Conservation (phyloP, 164 flowering plant genomes). For the Chimonanthus salicifolius region DNA sequence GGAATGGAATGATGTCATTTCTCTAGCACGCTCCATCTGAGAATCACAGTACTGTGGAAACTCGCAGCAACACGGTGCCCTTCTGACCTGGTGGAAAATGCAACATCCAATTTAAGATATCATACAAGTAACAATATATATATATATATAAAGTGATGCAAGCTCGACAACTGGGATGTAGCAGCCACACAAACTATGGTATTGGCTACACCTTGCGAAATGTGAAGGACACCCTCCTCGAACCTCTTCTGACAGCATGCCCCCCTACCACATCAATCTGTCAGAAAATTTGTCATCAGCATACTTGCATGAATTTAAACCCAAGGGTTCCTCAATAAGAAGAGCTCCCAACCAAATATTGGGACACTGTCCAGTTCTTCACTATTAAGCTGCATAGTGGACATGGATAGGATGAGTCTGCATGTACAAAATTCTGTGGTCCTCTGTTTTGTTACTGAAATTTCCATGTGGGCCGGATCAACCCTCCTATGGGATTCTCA, state of each 20-base stretch:
- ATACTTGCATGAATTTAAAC: too few species aligned
- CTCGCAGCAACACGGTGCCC: conserved; percentile 65
- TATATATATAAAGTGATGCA: not conserved
- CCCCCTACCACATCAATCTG: conserved; percentile 77
- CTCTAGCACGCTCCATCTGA: conserved; percentile 20
- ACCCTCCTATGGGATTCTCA: too few species aligned
- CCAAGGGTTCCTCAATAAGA: too few species aligned
- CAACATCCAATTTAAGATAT: not conserved
- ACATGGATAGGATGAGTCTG: too few species aligned
- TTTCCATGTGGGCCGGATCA: too few species aligned
- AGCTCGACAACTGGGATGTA: not conserved
- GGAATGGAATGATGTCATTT: not conserved
- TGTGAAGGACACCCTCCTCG: conserved; percentile 91
- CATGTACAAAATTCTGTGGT: too few species aligned
- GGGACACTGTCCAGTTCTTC: too few species aligned
- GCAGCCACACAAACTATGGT: not conserved
- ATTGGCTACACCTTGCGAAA: conserved; percentile 56
- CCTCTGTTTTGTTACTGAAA: too few species aligned
- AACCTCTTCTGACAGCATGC: conserved; percentile 44
- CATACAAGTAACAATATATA: not conserved
- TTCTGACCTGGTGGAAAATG: conserved; percentile 52
- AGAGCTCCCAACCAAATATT: too few species aligned
- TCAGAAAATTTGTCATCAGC: not conserved
- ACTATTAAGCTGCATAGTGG: too few species aligned
- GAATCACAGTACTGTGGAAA: conserved; percentile 79